Evolutionary conservation across 2,329 filamentous ascomycete species (phyloP).

Genomic region (Stagonosporopsis tanaceti): DNA sequence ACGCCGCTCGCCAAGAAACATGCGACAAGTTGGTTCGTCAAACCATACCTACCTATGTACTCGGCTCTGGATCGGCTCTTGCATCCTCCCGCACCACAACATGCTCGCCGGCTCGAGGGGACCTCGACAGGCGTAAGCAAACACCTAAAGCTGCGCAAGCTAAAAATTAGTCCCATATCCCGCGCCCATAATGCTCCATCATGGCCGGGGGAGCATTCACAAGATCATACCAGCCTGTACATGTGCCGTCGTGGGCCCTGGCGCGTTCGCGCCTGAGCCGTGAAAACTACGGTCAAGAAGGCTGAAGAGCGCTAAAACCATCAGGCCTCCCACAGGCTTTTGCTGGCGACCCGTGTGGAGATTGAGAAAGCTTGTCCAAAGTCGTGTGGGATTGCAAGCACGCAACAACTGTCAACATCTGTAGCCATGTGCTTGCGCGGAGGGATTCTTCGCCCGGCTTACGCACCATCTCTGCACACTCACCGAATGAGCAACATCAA

Average conservation of each 20-base stretch:
- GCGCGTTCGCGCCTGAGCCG: conserved; percentile 13
- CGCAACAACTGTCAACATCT: conserved; percentile 24
- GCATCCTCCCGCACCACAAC: conserved; percentile 18
- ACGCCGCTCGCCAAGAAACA: conserved; percentile 25
- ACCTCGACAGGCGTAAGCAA: no score
- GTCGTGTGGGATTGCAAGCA: conserved; percentile 30
- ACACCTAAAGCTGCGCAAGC: no score
- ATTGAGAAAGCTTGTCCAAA: conserved; percentile 37
- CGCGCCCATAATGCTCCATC: conserved; percentile 27
- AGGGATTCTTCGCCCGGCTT: conserved; percentile 46
- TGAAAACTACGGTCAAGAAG: conserved; percentile 29
- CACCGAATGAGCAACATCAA: conserved; percentile 34
- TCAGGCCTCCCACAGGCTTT: conserved; percentile 41
- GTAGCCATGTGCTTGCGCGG: conserved; percentile 29
- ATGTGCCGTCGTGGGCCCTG: conserved; percentile 19
- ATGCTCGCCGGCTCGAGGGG: no score
- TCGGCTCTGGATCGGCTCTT: conserved; percentile 31
- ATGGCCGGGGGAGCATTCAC: not conserved
- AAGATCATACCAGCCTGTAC: not conserved
- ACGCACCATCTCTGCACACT: conserved; percentile 34
- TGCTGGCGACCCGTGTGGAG: conserved; percentile 44
- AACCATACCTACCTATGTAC: conserved; percentile 12
- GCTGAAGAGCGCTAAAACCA: conserved; percentile 35
- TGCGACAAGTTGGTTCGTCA: conserved; percentile 24
- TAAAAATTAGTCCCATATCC: no score